These are phyloP conservation scores for Yamadazyma atmosphaerica DNA, from an alignment of 1,139 yeast species.

Conservation along the genomic window DNA sequence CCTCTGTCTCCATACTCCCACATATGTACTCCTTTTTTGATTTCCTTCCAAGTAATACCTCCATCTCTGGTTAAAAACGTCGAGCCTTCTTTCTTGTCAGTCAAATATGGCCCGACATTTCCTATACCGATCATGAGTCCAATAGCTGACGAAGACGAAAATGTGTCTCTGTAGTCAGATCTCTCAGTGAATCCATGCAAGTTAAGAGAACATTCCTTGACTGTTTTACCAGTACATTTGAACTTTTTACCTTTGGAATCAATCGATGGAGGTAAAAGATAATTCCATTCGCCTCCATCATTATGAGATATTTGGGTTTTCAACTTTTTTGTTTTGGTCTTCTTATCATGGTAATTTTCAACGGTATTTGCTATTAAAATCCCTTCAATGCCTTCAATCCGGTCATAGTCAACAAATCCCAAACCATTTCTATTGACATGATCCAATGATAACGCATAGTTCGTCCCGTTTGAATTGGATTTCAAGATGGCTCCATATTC, in stretches of 20 bases:
- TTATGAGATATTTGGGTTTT: slow-evolving; percentile 79
- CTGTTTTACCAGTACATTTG: slow-evolving; percentile 50
- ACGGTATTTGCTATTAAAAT: slow-evolving; percentile 75
- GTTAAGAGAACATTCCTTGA: slow-evolving; percentile 72
- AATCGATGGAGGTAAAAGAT: slow-evolving; percentile 61
- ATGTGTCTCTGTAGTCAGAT: slow-evolving; percentile 78
- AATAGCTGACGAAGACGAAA: slow-evolving; percentile 83
- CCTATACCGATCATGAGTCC: slow-evolving; percentile 90
- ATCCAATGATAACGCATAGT: slow-evolving; percentile 73
- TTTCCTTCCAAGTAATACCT: slow-evolving; percentile 84
- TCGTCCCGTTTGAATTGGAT: slow-evolving; percentile 93
- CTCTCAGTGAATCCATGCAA: slow-evolving; percentile 92
- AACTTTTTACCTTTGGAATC: slow-evolving; percentile 65
- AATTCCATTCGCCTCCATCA: slow-evolving; percentile 90
- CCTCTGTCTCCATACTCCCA: slow-evolving; percentile 99
- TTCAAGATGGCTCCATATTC: slow-evolving; percentile 86
- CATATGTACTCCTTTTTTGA: slow-evolving; percentile 69
- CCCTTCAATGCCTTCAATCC: slow-evolving; percentile 86
- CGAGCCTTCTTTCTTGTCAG: slow-evolving; percentile 49
- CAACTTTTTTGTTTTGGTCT: slow-evolving; percentile 31
- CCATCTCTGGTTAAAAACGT: slow-evolving; percentile 86
- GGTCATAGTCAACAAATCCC: slow-evolving; percentile 90
- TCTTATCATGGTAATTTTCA: slow-evolving; percentile 29
- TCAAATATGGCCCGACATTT: slow-evolving; percentile 72
- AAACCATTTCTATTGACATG: slow-evolving; percentile 68